Evolutionary conservation across 495 filamentous ascomycete genomes (phyloP), one percentile per base, ranked within the genome.

Genomic region (Penicillium waksmanii): DNA sequence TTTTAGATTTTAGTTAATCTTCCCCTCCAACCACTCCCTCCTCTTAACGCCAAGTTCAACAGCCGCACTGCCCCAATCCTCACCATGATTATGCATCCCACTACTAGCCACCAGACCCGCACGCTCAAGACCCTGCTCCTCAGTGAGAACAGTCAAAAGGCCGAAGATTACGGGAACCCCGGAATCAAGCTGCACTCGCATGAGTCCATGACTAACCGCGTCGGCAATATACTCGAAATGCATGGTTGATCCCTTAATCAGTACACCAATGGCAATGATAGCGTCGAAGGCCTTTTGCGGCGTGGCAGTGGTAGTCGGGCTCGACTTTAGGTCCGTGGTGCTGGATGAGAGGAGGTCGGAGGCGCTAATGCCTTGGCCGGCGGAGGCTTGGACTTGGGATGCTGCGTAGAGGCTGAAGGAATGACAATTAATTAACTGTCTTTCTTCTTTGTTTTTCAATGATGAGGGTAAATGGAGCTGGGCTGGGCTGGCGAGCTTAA

Each of bases 201-300:
- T 98, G 62, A 98, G 79, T 10, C 92, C 95, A 42, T 95, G 89
- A 18, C 86, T 89, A 19, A 94, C 91, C 38, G 90, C 87, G 60
- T 96, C 93, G n/a, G 93, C 81, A 58, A 97, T 97, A 72, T 97
- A 97, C 74, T 98, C 93, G 66, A 98, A 98, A 72, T 98, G 95
- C 90, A 96, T 96, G 17, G 95, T 98, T 70, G 96, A 90, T 63
- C 95, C 95, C 79, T 98, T 98, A 73, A 98, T 96, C 27, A 98
- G 84, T 42, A 96, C 93, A 49, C 95, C 95, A 63, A 98, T 93
- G 55, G 95, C 93, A 58, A 98, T 91, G 50, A 98, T 84, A 38
- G 96, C 93, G 70, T 97, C 92, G 70, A 97, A 97, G 9, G 91
- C 86, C 17, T 82, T 80, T 54, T 73, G 68, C 7, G 66, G 56